Evolutionary conservation across 371 early-diverging fungal species (phyloP).

Genomic region (Mortierella sp.): DNA sequence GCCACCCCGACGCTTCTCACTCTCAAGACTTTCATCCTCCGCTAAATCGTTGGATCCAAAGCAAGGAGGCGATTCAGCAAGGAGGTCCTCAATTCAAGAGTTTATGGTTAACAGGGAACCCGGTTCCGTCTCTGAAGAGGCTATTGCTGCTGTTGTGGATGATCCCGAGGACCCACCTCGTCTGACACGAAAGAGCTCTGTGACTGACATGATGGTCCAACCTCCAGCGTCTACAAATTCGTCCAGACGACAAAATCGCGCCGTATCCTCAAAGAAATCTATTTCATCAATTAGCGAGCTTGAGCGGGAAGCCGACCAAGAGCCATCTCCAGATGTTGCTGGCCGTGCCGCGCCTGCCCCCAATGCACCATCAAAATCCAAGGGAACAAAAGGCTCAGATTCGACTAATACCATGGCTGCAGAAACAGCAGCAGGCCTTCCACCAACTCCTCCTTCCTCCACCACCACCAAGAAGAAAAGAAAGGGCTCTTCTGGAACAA

Average conservation of each 20-base stretch:
- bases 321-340: background rate
- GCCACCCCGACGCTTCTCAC: constrained; percentile 11
- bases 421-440: background rate
- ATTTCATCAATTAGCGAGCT: constrained; percentile 23
- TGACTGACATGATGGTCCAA: constrained; percentile 49
- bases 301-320: constrained; percentile 13
- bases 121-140: constrained; percentile 11
- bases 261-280: constrained; percentile 17
- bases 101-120: constrained; percentile 31
- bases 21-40: constrained; percentile 26
- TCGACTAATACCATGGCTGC: background rate
- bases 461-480: background rate
- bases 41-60: background rate
- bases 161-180: constrained; percentile 36
- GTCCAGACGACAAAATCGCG: constrained; percentile 8
- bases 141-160: constrained; percentile 27
- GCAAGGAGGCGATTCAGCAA: background rate
- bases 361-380: background rate
- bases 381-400: constrained; percentile 4
- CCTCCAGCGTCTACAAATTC: constrained; percentile 8
- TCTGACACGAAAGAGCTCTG: constrained; percentile 36
- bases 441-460: constrained; percentile 3
- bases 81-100: constrained; percentile 33
- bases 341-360: constrained; percentile 5
- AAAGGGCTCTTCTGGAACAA: constrained; percentile 1